Evolutionary conservation across 2,329 filamentous ascomycete species (phyloP), one percentile per base, ranked within the genome.

Genomic region (Claviceps africana): DNA sequence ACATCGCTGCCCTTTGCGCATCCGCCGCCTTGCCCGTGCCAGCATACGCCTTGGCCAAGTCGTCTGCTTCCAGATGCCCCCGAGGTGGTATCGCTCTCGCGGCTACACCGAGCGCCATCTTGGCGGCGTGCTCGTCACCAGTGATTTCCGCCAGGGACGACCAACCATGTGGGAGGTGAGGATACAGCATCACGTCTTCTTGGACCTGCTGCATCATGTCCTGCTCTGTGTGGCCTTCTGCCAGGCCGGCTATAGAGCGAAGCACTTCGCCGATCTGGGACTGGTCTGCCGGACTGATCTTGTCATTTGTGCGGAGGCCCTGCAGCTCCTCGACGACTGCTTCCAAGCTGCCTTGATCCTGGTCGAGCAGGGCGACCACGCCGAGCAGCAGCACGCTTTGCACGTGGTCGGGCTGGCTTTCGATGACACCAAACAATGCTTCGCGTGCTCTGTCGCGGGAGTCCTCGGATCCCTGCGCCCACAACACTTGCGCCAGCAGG

Each of bases 401-500:
- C 1, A 95, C 78, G 58, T 97, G 89, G 1, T 82, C 78, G 0
- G 87, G 80, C 48, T 85, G 71, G 49, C 73, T 76, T 59, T 90
- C 87, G 13, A 95, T 83, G 37, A 86, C 83, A 15, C 83, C 82
- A 61, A 95, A 91, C 1, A 98, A 75, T 56, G 87, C 79, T 50
- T 86, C 82, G 3, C 88, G 79, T 17, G 91, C 90, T 55, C 86
- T 81, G 48, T 83, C 80, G 47, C 84, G 81, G 52, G 90, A 86
- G 1, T 82, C 76, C 7, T 84, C 79, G 0, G 82, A 81, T 9
- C 87, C 89, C 57, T 88, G 88, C 0, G 90, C 90, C 91, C 93
- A 98, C 0, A 97, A 76, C 0, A 97, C 86, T 67, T 97, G 88
- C 0, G 90, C 86, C 13, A 97, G 74, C 13, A 96, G 74, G 61